phyloP scores from a whole-genome alignment of 192 early-diverging fungal genomes.

The Rhizophagus sp. region DNA sequence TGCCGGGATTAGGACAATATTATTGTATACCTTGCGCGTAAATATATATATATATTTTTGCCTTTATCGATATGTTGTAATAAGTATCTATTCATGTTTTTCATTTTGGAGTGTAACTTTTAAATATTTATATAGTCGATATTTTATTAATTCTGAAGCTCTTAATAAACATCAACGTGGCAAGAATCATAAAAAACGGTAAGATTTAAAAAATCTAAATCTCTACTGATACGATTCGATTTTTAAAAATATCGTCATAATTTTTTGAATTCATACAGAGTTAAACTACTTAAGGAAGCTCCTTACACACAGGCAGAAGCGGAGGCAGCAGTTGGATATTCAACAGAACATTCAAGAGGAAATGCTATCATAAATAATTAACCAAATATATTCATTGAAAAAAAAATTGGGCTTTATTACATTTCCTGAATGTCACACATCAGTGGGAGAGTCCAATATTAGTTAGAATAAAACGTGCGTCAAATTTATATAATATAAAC shows the following conservation, averaged over 20 bases:
- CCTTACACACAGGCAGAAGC: conserved; percentile 94
- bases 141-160: conserved; percentile 68
- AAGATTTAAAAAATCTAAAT: neutral
- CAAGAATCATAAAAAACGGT: conserved; percentile 85
- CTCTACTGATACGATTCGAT: no score
- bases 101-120: no score
- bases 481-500: neutral
- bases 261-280: conserved; percentile 34
- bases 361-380: neutral
- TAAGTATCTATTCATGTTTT: no score
- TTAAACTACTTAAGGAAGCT: conserved; percentile 81
- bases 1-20: conserved; percentile 89
- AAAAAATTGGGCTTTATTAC: neutral
- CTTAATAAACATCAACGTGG: conserved; percentile 69
- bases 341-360: conserved; percentile 15
- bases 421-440: neutral
- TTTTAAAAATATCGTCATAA: neutral
- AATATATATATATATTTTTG: conserved; percentile 23
- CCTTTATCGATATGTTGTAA: neutral
- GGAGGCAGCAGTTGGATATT: conserved; percentile 59
- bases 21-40: conserved; percentile 86
- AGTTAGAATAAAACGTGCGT: neutral
- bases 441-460: neutral
- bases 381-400: neutral
- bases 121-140: conserved; percentile 45